These are phyloP conservation scores for Salix koriyanagi DNA, from an alignment of 345 rosid species.

Conservation along the genomic window DNA sequence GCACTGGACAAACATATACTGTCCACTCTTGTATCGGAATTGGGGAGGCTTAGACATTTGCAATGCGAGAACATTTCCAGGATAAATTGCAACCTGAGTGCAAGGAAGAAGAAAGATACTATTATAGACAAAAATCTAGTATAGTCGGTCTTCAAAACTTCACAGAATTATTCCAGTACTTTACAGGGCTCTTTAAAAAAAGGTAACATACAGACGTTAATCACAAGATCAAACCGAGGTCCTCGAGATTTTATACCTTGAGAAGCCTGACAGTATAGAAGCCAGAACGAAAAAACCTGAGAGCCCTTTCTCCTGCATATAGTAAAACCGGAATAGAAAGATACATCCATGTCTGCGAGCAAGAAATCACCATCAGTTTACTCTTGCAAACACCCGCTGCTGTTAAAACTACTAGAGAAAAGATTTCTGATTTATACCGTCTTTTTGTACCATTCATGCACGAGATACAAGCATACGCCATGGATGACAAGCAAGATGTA, in stretches of 20 bases:
- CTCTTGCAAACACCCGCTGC: background rate
- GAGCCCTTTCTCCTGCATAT: slow-evolving; percentile 80
- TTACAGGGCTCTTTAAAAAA: background rate
- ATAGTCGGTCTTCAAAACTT: background rate
- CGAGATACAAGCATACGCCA: slow-evolving; percentile 63
- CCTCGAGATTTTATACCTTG: slow-evolving; percentile 40
- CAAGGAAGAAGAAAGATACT: background rate
- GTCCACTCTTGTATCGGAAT: slow-evolving; percentile 91
- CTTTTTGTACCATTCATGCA: slow-evolving; percentile 68
- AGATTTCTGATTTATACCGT: slow-evolving; percentile 47
- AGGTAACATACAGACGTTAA: background rate
- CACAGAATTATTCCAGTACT: background rate
- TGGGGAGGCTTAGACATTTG: slow-evolving; percentile 96
- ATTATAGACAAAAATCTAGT: background rate
- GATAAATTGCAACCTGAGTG: slow-evolving; percentile 88
- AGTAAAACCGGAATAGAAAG: slow-evolving; percentile 74
- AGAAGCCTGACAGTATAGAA: slow-evolving; percentile 62
- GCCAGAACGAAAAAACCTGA: slow-evolving; percentile 89
- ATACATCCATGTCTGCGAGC: slow-evolving; percentile 88
- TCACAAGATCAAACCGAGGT: background rate
- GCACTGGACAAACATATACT: slow-evolving; percentile 97
- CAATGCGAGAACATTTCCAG: slow-evolving; percentile 86
- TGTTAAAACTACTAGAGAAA: background rate
- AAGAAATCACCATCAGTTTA: background rate
- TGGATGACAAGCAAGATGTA: slow-evolving; percentile 71